Conservation (phyloP, 1,284 basidiomycete genomes). For the Pseudozyma sp. region DNA sequence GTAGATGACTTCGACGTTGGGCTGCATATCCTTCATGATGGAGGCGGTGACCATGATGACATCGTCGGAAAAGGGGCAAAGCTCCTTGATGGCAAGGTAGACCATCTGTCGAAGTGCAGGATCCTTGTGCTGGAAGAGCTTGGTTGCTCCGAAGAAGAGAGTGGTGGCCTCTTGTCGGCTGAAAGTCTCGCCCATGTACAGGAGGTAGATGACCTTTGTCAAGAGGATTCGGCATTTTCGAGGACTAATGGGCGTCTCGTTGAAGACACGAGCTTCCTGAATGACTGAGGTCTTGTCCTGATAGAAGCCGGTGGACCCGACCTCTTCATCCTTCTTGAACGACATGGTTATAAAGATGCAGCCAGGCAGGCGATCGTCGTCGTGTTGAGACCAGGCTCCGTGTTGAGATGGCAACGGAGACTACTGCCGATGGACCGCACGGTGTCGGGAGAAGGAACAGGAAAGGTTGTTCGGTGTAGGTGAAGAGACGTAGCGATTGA, state of each 20-base stretch:
- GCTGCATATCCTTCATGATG: conserved; percentile 99
- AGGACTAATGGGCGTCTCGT: conserved; percentile 89
- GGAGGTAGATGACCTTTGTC: conserved; percentile 94
- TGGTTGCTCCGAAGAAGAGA: conserved; percentile 98
- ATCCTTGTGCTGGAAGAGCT: conserved; percentile 99
- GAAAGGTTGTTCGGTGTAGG: neutral
- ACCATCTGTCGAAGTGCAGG: conserved; percentile 96
- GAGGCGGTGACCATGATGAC: conserved; percentile 99
- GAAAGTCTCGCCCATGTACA: conserved; percentile 96
- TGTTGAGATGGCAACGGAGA: conserved; percentile 2
- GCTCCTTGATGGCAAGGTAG: conserved; percentile 98
- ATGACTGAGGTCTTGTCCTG: conserved; percentile 69
- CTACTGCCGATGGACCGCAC: conserved; percentile 1
- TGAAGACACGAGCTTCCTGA: conserved; percentile 98
- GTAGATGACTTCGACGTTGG: conserved; percentile 98
- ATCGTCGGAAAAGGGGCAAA: conserved; percentile 94
- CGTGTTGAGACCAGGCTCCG: conserved; percentile 8
- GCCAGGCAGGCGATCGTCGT: conserved; percentile 12
- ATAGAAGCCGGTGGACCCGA: conserved; percentile 61
- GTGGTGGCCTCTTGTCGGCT: conserved; percentile 95
- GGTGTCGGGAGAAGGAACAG: neutral
- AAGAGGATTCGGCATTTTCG: conserved; percentile 96
- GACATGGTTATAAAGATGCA: conserved; percentile 55
- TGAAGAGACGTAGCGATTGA: neutral
- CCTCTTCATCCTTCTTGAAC: conserved; percentile 69